Evolutionary conservation across 345 rosid species (phyloP), one percentile per base, ranked within the genome.

Genomic region (Lumnitzera littorea): DNA sequence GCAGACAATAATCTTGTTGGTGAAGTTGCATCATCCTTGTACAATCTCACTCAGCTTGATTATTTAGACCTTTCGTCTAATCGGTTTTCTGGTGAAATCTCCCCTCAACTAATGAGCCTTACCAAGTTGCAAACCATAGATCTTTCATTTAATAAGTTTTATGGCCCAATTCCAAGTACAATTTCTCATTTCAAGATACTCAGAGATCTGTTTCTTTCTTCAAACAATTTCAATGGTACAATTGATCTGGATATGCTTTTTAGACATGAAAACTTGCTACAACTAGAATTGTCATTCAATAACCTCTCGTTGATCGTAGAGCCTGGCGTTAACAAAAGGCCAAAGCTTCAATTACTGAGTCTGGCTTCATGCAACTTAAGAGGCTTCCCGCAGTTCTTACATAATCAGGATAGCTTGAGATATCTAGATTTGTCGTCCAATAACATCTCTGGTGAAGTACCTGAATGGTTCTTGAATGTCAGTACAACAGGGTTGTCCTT

Each of bases 351-450:
- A 0, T 0, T 0, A 15, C 3, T 36, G 24, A 20, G 56, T 10
- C 15, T 57, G 36, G 52, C 52, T 16, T 50, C 62, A 13, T 46
- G 67, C 41, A 48, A 62, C 23, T 58, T 65, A 43, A 57, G 20
- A 0, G 25, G 56, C 50, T 57, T 65, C 24, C 62, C 63, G 0
- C 1, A 43, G 0, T 58, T 65, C 63, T 16, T 65, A 24, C n/a
- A 13, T 24, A 3, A 57, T 47, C 56, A 65, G 13, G 48, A 24
- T 4, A 1, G 3, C 0, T 4, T 58, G 17, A 6, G 7, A 5
- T 58, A 20, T 43, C 15, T 65, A n/a, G 62, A 58, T 20, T 16
- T 24, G 5, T 57, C 15, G 4, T 1, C 36, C 62, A 65, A 57
- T 57, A 65, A 58, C 15, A 24, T 65, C 10, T 0, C 11, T 2